These are phyloP conservation scores for Suillus ampliporus DNA, from an alignment of 768 basidiomycete genomes.

Conservation along the genomic window DNA sequence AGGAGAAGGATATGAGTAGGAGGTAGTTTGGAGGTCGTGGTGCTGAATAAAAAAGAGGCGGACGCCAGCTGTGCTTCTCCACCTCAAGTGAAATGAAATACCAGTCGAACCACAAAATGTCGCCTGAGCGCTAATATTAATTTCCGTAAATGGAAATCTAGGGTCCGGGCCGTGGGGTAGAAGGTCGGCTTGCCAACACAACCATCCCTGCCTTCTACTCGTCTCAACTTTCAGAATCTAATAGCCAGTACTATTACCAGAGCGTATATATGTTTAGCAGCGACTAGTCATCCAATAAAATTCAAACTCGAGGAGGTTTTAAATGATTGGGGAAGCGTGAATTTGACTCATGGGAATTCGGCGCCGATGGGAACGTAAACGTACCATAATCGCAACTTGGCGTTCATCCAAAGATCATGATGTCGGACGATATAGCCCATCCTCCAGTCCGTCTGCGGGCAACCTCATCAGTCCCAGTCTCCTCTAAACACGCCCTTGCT, in stretches of 20 bases:
- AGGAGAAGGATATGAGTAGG: neutral
- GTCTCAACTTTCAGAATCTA: too few species aligned
- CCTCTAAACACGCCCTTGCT: constrained; percentile 46
- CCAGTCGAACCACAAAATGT: constrained; percentile 3
- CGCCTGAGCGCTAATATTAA: neutral
- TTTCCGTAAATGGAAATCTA: constrained; percentile 7
- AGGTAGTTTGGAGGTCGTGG: neutral
- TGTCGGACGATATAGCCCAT: constrained; percentile 51
- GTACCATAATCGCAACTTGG: too few species aligned
- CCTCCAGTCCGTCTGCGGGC: constrained; percentile 55
- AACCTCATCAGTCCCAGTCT: constrained; percentile 41
- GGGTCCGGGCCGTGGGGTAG: neutral
- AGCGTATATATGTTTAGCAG: too few species aligned
- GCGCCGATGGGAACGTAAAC: too few species aligned
- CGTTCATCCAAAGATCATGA: too few species aligned
- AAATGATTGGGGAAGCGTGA: too few species aligned
- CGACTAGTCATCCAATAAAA: too few species aligned
- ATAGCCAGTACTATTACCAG: too few species aligned
- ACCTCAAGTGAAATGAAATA: constrained; percentile 3
- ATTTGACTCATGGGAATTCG: too few species aligned
- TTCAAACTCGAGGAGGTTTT: too few species aligned
- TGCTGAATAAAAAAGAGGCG: neutral
- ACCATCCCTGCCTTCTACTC: too few species aligned
- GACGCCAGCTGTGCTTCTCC: neutral
- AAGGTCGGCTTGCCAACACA: constrained; percentile 1